Evolutionary conservation across 192 early-diverging fungal species (phyloP), one percentile per base, ranked within the genome.

Genomic region (Glomus cerebriforme): DNA sequence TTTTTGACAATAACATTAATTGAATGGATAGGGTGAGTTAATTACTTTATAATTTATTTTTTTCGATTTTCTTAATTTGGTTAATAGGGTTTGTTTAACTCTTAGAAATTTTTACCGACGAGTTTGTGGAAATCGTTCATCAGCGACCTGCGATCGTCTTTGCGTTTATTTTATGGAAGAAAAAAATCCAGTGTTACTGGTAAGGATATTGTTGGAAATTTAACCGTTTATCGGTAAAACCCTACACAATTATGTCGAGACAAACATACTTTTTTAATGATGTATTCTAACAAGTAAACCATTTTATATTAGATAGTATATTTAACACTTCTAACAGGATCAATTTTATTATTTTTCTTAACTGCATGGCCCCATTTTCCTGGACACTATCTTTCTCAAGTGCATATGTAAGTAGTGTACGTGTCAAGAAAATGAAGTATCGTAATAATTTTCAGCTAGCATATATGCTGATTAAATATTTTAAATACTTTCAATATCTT

Each of bases 371-470:
- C 73, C 6, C 74, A 83, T 73, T 73, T 85, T 6, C 84, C 84
- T 22, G 80, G 80, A 7, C 79, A 75, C 5, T 85, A 81, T 64
- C 62, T 85, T n/a, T 64, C 70, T 24, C 32, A 45, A 31, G 77
- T 81, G 37, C 84, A 85, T 60, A 19, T 75, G 84, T 85, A 83
- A 81, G 80, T 58, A 68, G 34, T 68, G 66, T 68, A 39, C 66
- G 34, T 68, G 31, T 65, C 63, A 65, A 31, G 31, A 13, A n/a
- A 67, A 34, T 35, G 4, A 37, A 7, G 22, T 17, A n/a, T 68
- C 17, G 37, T 35, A 0, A 22, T 19, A 35, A n/a, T 37, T 22
- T 22, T 54, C 19, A 5, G 19, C 4, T 17, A 54, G 4, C 1
- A n/a, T 54, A 19, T n/a, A 54, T 15, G 15, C 0, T 22, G 17